phyloP scores from a whole-genome alignment of 1,284 basidiomycete species.

The Cutaneotrichosporon sp. region DNA sequence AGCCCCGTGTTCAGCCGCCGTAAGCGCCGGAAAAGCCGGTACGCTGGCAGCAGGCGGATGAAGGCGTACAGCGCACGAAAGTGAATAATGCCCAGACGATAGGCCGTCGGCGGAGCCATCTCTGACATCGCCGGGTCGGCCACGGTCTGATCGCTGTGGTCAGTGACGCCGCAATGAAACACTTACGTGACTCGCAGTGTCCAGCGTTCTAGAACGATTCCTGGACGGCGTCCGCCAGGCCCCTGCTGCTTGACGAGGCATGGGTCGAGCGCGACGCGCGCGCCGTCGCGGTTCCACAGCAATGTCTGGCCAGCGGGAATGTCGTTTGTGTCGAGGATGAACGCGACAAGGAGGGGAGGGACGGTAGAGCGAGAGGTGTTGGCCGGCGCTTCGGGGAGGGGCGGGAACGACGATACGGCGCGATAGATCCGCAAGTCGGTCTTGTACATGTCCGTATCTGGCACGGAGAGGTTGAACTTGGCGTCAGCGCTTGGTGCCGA shows the following conservation, averaged over 20 bases:
- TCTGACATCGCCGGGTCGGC: slow-evolving; percentile 17
- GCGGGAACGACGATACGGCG: slow-evolving; percentile 29
- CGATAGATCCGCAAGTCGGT: slow-evolving; percentile 41
- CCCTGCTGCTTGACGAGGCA: slow-evolving; percentile 14
- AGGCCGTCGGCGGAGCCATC: slow-evolving; percentile 35
- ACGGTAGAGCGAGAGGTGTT: slow-evolving; percentile 21
- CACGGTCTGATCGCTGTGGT: slow-evolving; percentile 1
- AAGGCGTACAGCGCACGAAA: slow-evolving; percentile 42
- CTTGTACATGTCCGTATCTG: slow-evolving; percentile 43
- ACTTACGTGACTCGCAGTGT: slow-evolving; percentile 40
- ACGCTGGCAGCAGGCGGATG: slow-evolving; percentile 41
- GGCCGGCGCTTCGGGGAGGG: slow-evolving; percentile 4
- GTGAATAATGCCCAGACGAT: slow-evolving; percentile 44
- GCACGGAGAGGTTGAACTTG: slow-evolving; percentile 45
- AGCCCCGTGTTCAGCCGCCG: slow-evolving; percentile 40
- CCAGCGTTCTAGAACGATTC: slow-evolving; percentile 46
- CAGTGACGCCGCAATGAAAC: not conserved
- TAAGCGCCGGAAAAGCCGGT: slow-evolving; percentile 36
- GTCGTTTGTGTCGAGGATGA: slow-evolving; percentile 45
- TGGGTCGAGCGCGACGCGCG: slow-evolving; percentile 29
- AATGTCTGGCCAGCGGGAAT: slow-evolving; percentile 39
- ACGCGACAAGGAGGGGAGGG: slow-evolving; percentile 45
- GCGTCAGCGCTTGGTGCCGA: slow-evolving; percentile 5
- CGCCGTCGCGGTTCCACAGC: slow-evolving; percentile 33
- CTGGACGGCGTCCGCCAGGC: slow-evolving; percentile 22